Conservation (phyloP, 768 basidiomycete genomes). For the Pleurotus pulmonarius region DNA sequence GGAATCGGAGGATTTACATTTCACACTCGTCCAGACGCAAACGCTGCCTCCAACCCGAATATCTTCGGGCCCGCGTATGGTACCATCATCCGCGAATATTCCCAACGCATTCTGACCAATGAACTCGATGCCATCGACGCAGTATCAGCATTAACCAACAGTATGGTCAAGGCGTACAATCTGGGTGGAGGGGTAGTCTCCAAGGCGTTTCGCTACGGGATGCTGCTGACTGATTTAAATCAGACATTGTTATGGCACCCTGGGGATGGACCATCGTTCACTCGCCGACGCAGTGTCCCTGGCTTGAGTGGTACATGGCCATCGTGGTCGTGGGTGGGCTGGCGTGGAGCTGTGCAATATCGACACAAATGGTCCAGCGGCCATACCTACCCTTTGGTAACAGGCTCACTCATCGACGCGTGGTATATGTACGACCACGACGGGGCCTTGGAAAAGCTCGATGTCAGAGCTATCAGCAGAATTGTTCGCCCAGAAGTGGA, state of each 20-base stretch:
- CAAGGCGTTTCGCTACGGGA: conserved; percentile 2
- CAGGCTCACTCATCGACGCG: background rate
- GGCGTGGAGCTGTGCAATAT: background rate
- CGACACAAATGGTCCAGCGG: background rate
- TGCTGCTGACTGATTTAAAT: background rate
- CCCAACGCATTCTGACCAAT: background rate
- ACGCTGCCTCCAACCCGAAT: background rate
- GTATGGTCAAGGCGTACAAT: background rate
- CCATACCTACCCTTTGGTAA: background rate
- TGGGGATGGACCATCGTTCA: background rate
- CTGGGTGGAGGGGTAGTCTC: background rate
- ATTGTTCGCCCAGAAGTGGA: background rate
- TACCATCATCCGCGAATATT: background rate
- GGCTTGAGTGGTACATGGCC: background rate
- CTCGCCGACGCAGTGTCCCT: background rate
- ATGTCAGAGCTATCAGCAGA: background rate
- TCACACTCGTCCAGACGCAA: background rate
- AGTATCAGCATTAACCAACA: conserved; percentile 2
- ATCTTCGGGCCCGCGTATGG: background rate
- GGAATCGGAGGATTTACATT: background rate
- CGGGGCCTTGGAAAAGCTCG: background rate
- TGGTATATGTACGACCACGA: background rate
- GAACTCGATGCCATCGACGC: background rate
- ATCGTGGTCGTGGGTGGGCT: conserved; percentile 5
- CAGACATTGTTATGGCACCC: background rate